These are phyloP conservation scores for Pascua sp. DNA, from an alignment of 1,284 basidiomycete species.

Conservation along the genomic window DNA sequence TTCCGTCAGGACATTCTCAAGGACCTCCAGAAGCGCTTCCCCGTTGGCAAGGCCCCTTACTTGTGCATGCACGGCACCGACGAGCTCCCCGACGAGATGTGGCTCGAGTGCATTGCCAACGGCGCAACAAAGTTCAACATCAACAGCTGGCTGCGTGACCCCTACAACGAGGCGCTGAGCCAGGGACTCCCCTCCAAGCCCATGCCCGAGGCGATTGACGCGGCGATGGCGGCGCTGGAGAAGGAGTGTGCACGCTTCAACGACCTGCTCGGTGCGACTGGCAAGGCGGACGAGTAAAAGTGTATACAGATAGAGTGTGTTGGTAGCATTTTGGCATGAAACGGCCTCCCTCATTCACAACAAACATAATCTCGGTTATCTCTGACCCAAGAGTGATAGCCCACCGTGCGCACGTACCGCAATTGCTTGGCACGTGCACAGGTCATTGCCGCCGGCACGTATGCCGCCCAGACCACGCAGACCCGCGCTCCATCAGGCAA, in stretches of 20 bases:
- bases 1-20: constrained; percentile 40
- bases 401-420: no score
- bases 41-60: constrained; percentile 24
- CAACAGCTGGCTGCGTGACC: constrained; percentile 50
- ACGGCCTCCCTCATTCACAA: no score
- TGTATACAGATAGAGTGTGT: constrained; percentile 8
- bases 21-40: constrained; percentile 32
- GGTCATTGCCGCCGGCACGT: no score
- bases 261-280: constrained; percentile 39
- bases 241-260: constrained; percentile 41
- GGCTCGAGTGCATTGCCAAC: constrained; percentile 38
- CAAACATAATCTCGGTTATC: no score
- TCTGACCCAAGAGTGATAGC: no score
- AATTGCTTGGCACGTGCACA: no score
- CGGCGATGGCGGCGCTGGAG: constrained; percentile 42
- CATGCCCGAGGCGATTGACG: constrained; percentile 47
- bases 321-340: no score
- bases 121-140: constrained; percentile 50
- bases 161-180: constrained; percentile 37
- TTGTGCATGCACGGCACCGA: constrained; percentile 48
- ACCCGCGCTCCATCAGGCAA: no score
- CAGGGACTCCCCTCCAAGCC: constrained; percentile 34
- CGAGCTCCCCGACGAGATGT: constrained; percentile 46
- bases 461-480: no score
- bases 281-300: constrained; percentile 30